Conservation (phyloP, 2,329 filamentous ascomycete genomes). For the Camillea tinctor region DNA sequence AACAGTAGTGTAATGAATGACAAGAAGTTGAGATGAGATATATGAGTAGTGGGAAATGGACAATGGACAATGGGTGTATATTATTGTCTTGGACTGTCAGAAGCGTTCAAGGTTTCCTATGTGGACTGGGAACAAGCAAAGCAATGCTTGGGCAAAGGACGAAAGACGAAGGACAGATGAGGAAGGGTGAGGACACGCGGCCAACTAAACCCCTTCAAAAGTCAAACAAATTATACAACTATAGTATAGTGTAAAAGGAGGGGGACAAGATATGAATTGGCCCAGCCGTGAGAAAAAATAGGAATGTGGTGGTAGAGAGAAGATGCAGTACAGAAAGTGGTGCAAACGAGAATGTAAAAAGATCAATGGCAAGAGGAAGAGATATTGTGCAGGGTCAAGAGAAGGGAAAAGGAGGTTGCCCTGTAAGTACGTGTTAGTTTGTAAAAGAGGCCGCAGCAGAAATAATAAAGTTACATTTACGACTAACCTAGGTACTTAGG, state of each 20-base stretch:
- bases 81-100: background rate
- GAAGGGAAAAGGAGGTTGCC: background rate
- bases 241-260: background rate
- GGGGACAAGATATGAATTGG: background rate
- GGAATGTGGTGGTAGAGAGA: background rate
- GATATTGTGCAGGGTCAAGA: background rate
- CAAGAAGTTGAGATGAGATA: background rate
- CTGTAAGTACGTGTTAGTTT: background rate
- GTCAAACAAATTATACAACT: background rate
- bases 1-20: background rate
- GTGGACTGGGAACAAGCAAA: background rate
- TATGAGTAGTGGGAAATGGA: background rate
- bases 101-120: background rate
- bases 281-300: background rate
- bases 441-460: background rate
- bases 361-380: background rate
- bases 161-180: no score
- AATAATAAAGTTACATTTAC: background rate
- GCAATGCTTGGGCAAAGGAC: background rate
- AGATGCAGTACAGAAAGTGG: background rate
- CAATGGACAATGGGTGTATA: background rate
- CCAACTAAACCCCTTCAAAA: background rate
- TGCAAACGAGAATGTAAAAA: background rate
- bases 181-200: no score
- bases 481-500: no score